A percentile compares a stretch with the other conserved stretches of the same genome.
phyloP scores from a whole-genome alignment of 2,329 filamentous ascomycete genomes.

The Xylariaceae sp. region DNA sequence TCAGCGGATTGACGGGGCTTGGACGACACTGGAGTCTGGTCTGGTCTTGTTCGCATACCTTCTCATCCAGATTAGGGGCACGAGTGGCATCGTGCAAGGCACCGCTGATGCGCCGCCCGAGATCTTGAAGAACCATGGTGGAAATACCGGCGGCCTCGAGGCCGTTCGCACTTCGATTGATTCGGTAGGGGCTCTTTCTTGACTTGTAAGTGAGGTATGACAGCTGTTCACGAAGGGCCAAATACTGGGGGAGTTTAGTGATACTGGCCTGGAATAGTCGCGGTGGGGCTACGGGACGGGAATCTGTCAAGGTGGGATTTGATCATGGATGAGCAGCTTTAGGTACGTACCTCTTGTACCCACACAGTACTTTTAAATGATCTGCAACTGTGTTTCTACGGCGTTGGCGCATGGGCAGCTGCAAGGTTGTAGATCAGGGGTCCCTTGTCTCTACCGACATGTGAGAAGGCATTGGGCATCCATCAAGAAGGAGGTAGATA shows the following conservation, averaged over 20 bases:
- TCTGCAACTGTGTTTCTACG: no score
- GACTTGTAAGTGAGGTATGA: neutral
- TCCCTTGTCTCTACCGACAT: no score
- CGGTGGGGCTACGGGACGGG: neutral
- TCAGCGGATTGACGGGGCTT: conserved; percentile 30
- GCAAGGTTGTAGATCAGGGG: no score
- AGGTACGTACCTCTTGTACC: no score
- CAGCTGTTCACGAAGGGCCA: neutral
- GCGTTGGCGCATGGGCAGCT: no score
- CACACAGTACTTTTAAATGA: no score
- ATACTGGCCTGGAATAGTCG: neutral
- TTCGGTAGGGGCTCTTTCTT: neutral
- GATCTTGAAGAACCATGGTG: conserved; percentile 97
- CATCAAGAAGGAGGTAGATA: no score
- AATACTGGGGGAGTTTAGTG: neutral
- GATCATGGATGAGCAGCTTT: no score
- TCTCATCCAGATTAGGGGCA: conserved; percentile 91
- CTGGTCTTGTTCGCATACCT: conserved; percentile 49
- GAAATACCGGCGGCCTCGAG: neutral
- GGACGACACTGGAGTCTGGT: conserved; percentile 9
- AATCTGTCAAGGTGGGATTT: no score
- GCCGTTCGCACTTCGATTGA: neutral
- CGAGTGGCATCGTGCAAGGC: conserved; percentile 90
- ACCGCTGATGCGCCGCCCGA: conserved; percentile 96
- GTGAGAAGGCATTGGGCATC: no score